Conservation (phyloP, 2,329 filamentous ascomycete genomes). For the Xylariaceae sp. region DNA sequence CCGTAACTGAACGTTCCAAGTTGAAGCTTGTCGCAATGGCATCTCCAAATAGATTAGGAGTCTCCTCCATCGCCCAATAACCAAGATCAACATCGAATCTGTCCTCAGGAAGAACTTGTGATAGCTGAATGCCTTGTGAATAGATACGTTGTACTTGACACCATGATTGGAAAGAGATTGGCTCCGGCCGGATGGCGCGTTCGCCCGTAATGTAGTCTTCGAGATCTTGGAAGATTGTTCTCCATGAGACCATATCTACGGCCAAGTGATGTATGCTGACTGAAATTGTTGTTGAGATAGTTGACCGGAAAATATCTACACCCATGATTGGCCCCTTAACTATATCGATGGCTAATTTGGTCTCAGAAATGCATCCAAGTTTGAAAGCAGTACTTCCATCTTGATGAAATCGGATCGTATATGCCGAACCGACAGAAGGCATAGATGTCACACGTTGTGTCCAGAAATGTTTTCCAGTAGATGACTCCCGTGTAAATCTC, state of each 20-base stretch:
- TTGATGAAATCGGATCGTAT: conserved; percentile 5
- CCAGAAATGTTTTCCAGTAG: background rate
- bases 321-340: conserved; percentile 1
- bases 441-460: conserved; percentile 4
- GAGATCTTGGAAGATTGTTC: conserved; percentile 14
- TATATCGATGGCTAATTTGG: background rate
- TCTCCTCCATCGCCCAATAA: conserved; percentile 4
- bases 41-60: conserved; percentile 3
- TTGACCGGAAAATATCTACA: conserved; percentile 6
- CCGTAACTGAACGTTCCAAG: background rate
- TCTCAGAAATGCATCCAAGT: background rate
- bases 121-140: conserved; percentile 3
- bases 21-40: background rate
- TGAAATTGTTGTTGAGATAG: conserved; percentile 1
- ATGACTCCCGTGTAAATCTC: background rate
- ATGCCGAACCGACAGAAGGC: background rate
- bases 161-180: conserved; percentile 14
- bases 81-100: background rate
- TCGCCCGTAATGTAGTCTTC: conserved; percentile 4
- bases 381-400: background rate
- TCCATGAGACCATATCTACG: conserved; percentile 13
- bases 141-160: conserved; percentile 9
- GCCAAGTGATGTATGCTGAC: conserved; percentile 14
- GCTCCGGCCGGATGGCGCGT: background rate
- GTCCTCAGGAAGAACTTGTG: conserved; percentile 1